A percentile compares a stretch with the other conserved stretches of the same genome.
Evolutionary conservation across 2,329 filamentous ascomycete genomes (phyloP).

Genomic region (Bipolaris victoriae): DNA sequence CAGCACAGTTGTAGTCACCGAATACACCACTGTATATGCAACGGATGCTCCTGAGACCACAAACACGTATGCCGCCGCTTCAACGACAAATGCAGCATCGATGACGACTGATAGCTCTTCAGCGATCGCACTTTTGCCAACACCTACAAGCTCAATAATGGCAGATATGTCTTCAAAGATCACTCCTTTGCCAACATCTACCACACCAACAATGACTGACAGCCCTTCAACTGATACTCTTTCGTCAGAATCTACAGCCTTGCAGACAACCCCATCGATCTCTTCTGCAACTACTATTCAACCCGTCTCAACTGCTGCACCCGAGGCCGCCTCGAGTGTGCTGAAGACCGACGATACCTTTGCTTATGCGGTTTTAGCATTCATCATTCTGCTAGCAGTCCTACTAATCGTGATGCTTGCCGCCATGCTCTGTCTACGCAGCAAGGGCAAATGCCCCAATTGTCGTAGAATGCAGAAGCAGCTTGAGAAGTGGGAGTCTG

Average conservation of each 20-base stretch:
- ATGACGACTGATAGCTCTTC: background rate
- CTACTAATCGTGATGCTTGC: slow-evolving; percentile 5
- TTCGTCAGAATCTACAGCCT: background rate
- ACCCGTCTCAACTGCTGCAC: background rate
- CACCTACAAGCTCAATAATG: too few species aligned
- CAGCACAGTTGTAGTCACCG: slow-evolving; percentile 1
- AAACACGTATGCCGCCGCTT: background rate
- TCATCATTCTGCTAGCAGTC: slow-evolving; percentile 4
- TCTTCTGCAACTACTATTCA: background rate
- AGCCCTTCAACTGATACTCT: too few species aligned
- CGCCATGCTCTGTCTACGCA: slow-evolving; percentile 13
- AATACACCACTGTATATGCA: slow-evolving; percentile 7
- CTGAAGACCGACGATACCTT: slow-evolving; percentile 11
- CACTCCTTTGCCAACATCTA: too few species aligned
- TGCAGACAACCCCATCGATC: background rate
- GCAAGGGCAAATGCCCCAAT: slow-evolving; percentile 13
- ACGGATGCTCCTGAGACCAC: background rate
- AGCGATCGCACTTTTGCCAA: background rate
- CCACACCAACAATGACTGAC: too few species aligned
- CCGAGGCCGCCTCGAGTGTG: background rate
- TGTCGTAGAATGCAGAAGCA: slow-evolving; percentile 9
- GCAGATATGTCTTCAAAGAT: too few species aligned
- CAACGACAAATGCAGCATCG: background rate
- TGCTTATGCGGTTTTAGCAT: slow-evolving; percentile 3
- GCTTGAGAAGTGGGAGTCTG: slow-evolving; percentile 16